Percentiles rank a stretch among this genome's conserved stretches.
phyloP scores from a whole-genome alignment of 805 yeast species.

The Starmera quercuum region DNA sequence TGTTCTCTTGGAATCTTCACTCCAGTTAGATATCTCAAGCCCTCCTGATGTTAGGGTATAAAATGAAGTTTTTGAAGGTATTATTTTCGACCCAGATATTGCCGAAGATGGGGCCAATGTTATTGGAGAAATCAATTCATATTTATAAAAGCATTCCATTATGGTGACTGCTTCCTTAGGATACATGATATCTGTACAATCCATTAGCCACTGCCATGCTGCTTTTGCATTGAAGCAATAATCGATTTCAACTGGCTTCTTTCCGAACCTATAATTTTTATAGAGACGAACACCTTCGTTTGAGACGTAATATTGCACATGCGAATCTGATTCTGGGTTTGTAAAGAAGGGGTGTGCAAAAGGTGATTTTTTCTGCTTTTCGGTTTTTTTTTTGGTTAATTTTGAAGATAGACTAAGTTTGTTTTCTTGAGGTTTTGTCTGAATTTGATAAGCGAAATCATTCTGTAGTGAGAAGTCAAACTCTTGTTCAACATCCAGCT shows the following conservation, averaged over 20 bases:
- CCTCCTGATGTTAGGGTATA: constrained; percentile 40
- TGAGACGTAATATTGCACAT: constrained; percentile 70
- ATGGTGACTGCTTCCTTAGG: constrained; percentile 45
- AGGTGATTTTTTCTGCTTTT: constrained; percentile 40
- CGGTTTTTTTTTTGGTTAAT: constrained; percentile 1
- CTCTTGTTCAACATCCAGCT: constrained; percentile 24
- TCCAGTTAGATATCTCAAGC: constrained; percentile 29
- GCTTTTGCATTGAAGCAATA: constrained; percentile 69
- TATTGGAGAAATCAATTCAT: constrained; percentile 41
- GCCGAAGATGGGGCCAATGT: constrained; percentile 27
- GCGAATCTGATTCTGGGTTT: constrained; percentile 83
- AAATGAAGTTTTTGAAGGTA: constrained; percentile 28
- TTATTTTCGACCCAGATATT: constrained; percentile 19
- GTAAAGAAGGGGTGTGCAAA: constrained; percentile 72
- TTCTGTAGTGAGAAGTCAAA: constrained; percentile 25
- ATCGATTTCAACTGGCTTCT: constrained; percentile 21
- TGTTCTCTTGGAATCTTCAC: constrained; percentile 3
- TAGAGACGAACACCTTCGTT: constrained; percentile 57
- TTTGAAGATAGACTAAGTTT: neutral
- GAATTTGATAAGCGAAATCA: neutral
- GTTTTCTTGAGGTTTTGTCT: neutral
- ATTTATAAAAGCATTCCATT: constrained; percentile 40
- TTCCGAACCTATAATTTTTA: constrained; percentile 29
- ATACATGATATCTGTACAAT: constrained; percentile 69
- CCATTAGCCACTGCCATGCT: constrained; percentile 80